These are phyloP conservation scores for Colletotrichum neosansevieriae DNA, from an alignment of 2,329 filamentous ascomycete genomes.

Conservation along the genomic window DNA sequence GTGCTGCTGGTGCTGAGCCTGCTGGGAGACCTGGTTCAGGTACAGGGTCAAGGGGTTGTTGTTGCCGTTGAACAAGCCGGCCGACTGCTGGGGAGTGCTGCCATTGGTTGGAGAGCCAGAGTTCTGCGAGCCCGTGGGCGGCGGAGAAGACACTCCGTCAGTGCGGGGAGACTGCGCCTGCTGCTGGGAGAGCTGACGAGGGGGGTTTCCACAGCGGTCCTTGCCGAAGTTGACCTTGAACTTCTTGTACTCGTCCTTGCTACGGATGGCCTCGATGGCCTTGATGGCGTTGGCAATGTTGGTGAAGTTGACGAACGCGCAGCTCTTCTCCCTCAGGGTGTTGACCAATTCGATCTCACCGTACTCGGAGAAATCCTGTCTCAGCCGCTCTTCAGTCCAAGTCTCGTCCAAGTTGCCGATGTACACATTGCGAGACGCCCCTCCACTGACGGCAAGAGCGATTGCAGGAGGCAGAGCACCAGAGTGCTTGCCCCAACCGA, in stretches of 20 bases:
- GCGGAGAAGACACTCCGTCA: constrained; percentile 70
- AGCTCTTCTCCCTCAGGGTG: constrained; percentile 97
- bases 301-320: constrained; percentile 99
- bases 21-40: constrained; percentile 82
- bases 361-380: constrained; percentile 96
- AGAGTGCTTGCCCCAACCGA: constrained; percentile 99
- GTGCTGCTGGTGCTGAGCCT: constrained; percentile 79
- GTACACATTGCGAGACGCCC: constrained; percentile 98
- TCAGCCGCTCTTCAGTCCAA: constrained; percentile 95
- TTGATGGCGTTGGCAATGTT: constrained; percentile 99
- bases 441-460: constrained; percentile 93
- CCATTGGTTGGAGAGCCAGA: constrained; percentile 62
- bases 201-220: constrained; percentile 96
- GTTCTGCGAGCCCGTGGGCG: constrained; percentile 70
- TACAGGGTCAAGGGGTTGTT: constrained; percentile 96
- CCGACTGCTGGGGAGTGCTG: constrained; percentile 61
- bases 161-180: constrained; percentile 75
- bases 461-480: constrained; percentile 96
- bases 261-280: constrained; percentile 94
- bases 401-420: constrained; percentile 97
- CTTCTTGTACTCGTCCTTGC: constrained; percentile 95
- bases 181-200: constrained; percentile 81
- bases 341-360: constrained; percentile 99
- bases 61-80: constrained; percentile 79
- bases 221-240: constrained; percentile 99